Evolutionary conservation across 768 basidiomycete species (phyloP).

Genomic region (Tulasnella sp.): DNA sequence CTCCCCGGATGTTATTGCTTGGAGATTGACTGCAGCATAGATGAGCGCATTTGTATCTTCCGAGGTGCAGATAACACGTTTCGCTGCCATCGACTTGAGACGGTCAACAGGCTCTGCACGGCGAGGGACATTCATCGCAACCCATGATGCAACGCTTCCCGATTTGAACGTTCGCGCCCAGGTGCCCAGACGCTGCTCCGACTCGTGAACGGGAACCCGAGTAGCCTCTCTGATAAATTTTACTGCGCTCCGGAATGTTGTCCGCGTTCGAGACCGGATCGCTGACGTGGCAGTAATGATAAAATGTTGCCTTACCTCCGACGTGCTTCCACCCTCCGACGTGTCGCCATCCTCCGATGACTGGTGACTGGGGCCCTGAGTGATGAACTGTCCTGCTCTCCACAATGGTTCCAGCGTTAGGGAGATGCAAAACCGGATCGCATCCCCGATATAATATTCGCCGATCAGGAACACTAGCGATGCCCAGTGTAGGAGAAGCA

Average conservation of each 20-base stretch:
- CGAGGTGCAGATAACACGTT: background rate
- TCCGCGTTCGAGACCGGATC: background rate
- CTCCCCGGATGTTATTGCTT: background rate
- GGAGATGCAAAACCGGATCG: no score
- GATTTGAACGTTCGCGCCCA: no score
- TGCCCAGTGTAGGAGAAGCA: background rate
- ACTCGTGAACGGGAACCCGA: background rate
- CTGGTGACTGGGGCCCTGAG: no score
- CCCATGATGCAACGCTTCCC: background rate
- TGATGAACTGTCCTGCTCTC: no score
- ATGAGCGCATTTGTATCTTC: background rate
- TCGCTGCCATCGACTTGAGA: background rate
- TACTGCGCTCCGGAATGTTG: background rate
- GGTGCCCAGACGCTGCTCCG: background rate
- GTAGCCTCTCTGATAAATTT: background rate
- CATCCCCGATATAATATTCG: no score
- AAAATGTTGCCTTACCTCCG: no score
- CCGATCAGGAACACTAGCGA: background rate
- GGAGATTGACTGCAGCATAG: background rate
- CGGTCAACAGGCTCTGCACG: background rate
- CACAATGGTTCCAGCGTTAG: no score
- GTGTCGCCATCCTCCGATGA: no score
- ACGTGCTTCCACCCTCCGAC: no score
- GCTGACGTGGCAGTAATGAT: background rate
- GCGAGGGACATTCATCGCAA: background rate